Base-by-base conservation (phyloP, 2,329 filamentous ascomycete genomes). In the Pseudogymnoascus pannorum region DNA sequence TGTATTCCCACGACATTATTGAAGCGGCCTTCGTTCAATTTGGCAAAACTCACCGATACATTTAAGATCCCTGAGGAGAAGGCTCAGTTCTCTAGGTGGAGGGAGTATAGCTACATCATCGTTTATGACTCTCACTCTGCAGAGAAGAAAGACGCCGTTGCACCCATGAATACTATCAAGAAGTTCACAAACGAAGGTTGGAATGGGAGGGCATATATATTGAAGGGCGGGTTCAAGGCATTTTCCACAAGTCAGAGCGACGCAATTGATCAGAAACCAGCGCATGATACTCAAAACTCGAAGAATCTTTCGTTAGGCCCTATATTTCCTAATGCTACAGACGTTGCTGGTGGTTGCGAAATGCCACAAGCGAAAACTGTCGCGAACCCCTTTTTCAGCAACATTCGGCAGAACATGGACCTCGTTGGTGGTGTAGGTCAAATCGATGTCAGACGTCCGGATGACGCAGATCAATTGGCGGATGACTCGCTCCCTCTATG, bases 321-420 rank as follows among this genome's bases (percentile, higher is more conserved):
- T 5, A 69, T 72, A 51, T 70, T 70, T 14, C 74, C 75, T 24
- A 80, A 82, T 14, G 80, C 91, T 38, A 83, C 87, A 1, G 89
- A 90, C 1, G 88, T 96, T n/a, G 89, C 92, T 62, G 94, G 93
- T 62, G 93, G 93, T 5, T 96, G 96, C 65, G 83, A 85, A 63
- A 85, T 97, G 72, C 94, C 94, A 1, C 77, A 78, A 38, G 81
- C 84, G 0, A 81, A 85, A 66, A 86, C 85, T 63, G 83, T 85
- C 0, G 81, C 86, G 0, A 96, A 95, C 68, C 92, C 93, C 0
- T 97, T 99, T 77, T 97, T 97, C 73, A 86, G 87, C 64, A 97
- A 97, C 66, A 97, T 99, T 68, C 86, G 94, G 44, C 94, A 97
- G 73, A 96, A 97, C 66, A 93, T 95, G 84, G 94, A 97, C 70